These are phyloP conservation scores for Calonectria hawksworthii DNA, from an alignment of 2,329 filamentous ascomycete genomes.

Conservation along the genomic window DNA sequence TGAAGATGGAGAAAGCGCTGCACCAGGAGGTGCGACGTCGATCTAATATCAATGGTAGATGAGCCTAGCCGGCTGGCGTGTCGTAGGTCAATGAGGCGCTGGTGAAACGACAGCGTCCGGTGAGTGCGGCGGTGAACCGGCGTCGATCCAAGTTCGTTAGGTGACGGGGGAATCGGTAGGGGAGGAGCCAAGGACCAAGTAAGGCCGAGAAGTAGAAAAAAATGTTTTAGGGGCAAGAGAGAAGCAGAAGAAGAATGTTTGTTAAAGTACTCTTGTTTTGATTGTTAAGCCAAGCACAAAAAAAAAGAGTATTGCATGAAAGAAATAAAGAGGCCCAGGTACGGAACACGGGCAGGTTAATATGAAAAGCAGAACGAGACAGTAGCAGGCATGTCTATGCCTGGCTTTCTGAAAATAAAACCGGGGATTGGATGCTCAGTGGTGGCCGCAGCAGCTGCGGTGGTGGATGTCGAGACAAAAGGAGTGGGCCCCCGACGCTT, in stretches of 20 bases:
- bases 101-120: constrained; percentile 24
- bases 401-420: constrained; percentile 4
- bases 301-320: background rate
- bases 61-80: background rate
- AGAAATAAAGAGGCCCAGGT: background rate
- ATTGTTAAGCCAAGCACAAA: background rate
- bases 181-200: background rate
- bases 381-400: constrained; percentile 9
- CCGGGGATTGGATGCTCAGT: constrained; percentile 2
- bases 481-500: constrained; percentile 29
- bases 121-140: constrained; percentile 18
- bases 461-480: constrained; percentile 29
- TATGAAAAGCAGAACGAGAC: constrained; percentile 1
- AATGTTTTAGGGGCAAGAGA: background rate
- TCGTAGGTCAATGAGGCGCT: constrained; percentile 18
- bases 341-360: background rate
- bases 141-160: constrained; percentile 10
- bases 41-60: background rate
- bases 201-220: background rate
- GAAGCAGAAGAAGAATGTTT: background rate
- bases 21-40: background rate
- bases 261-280: background rate
- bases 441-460: constrained; percentile 13
- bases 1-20: background rate
- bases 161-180: constrained; percentile 3